Evolutionary conservation across 768 basidiomycete species (phyloP), one percentile per base, ranked within the genome.

Genomic region (Strobilomyces echinocephalus): DNA sequence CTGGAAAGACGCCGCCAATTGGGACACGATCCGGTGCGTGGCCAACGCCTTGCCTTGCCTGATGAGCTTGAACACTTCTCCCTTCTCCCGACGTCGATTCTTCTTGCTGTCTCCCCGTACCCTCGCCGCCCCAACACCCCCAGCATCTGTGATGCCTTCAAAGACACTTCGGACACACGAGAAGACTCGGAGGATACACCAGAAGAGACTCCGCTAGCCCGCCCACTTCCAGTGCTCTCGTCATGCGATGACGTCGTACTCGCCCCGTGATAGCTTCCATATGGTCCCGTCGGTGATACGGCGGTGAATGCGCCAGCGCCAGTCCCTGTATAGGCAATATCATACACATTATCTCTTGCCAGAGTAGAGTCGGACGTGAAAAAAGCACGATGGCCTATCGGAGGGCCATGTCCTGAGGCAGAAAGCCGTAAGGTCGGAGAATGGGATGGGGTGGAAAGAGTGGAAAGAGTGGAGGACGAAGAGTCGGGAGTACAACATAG

Each of bases 251-350:
- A 61, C 5, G 52, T 50, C 5, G 61, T 54, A 4, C 55, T 58
- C 14, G 67, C 57, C 14, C 60, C 55, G 11, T 42, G 60, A 48
- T 64, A 53, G 33, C 62, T 65, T 10, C 53, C 61, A 33, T 53
- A 65, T 0, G 69, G 69, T 28, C 55, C 60, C 5, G 58, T 53
- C 0, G 67, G 67, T 0, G 67, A 69, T 11, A 34, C 53, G 0
- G 63, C 57, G 15, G 55, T 55, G 18, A 60, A 40, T 30, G 48
- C 51, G 40, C 50, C 61, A 15, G 50, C 50, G 10, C 63, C 61
- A 12, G 50, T 48, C 8, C 63, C 67, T 70, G 48, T 40, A 10
- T 30, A 15, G 5, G 36, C 8, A 28, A 41, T 14, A 45, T 11
- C 16, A n/a, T 36, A 31, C 2, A 39, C 11, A 39, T 69, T 9